phyloP scores from a whole-genome alignment of 306 rosid genomes.

The Cucumis cinereus region DNA sequence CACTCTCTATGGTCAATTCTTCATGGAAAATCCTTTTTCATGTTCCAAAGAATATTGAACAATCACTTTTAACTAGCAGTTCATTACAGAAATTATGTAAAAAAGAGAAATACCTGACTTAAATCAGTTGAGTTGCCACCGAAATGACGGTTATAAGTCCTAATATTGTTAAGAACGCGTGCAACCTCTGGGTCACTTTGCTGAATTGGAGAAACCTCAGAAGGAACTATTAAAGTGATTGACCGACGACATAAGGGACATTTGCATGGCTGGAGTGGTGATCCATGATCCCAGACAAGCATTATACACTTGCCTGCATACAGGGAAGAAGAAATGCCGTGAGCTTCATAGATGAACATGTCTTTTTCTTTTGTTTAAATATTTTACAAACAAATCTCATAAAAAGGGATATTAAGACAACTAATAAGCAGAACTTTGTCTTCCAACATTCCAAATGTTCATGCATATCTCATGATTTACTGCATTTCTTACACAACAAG shows the following conservation, averaged over 20 bases:
- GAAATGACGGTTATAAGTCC: conserved; percentile 48
- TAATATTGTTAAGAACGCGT: conserved; percentile 28
- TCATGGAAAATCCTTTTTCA: not conserved
- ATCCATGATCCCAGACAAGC: conserved; percentile 62
- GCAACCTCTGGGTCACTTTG: conserved; percentile 30
- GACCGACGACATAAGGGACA: conserved; percentile 85
- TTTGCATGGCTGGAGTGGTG: conserved; percentile 45
- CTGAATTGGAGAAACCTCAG: conserved; percentile 23
- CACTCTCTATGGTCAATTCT: not conserved
- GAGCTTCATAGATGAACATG: not conserved
- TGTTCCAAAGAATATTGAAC: not conserved
- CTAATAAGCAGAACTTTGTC: not conserved
- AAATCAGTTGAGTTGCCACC: conserved; percentile 29
- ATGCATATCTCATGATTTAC: not conserved
- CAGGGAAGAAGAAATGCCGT: not conserved
- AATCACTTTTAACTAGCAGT: not conserved
- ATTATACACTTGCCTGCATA: conserved; percentile 56
- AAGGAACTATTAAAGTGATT: conserved; percentile 58
- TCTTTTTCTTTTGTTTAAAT: not conserved
- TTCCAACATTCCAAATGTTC: not conserved
- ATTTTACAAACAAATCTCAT: not conserved
- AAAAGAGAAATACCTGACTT: conserved; percentile 33
- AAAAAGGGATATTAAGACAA: not conserved
- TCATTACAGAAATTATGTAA: not conserved
- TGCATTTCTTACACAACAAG: not conserved